Percentiles rank a stretch among this genome's conserved stretches.
phyloP scores from a whole-genome alignment of 768 basidiomycete species.

The Imleria badia region DNA sequence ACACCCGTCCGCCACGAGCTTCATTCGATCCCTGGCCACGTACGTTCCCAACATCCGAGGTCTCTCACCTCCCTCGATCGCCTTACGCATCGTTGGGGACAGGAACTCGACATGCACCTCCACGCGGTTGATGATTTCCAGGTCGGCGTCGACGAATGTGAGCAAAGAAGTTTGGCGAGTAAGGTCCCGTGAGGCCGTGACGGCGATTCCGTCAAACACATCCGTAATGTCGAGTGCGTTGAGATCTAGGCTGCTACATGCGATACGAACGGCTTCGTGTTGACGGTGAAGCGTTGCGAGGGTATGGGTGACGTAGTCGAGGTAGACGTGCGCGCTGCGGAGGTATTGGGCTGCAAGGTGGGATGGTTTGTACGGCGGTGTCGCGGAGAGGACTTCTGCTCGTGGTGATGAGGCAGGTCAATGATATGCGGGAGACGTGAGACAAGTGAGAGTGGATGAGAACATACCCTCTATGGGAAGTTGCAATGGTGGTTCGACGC shows the following conservation, averaged over 20 bases:
- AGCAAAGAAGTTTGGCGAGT: constrained; percentile 65
- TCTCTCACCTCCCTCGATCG: constrained; percentile 69
- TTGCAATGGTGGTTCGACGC: constrained; percentile 58
- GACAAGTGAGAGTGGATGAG: background rate
- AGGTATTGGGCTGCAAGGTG: constrained; percentile 67
- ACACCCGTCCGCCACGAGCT: constrained; percentile 73
- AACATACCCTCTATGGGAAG: constrained; percentile 68
- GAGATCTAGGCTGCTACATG: constrained; percentile 68
- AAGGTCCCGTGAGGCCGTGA: constrained; percentile 58
- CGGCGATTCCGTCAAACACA: constrained; percentile 62
- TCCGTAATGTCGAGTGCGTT: constrained; percentile 71
- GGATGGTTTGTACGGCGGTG: constrained; percentile 70
- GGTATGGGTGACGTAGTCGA: constrained; percentile 56
- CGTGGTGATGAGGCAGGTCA: background rate
- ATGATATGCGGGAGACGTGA: background rate
- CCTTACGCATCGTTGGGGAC: constrained; percentile 61
- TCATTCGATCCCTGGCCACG: constrained; percentile 77
- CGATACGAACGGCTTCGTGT: constrained; percentile 68
- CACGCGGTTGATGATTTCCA: constrained; percentile 67
- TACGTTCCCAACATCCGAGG: constrained; percentile 77
- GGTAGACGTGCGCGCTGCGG: constrained; percentile 60
- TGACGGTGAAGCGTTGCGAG: constrained; percentile 60
- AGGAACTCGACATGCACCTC: constrained; percentile 75
- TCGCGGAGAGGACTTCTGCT: constrained; percentile 59
- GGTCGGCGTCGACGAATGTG: constrained; percentile 63